Conservation (phyloP, 495 filamentous ascomycete genomes). For the Penicillium flavigenum region DNA sequence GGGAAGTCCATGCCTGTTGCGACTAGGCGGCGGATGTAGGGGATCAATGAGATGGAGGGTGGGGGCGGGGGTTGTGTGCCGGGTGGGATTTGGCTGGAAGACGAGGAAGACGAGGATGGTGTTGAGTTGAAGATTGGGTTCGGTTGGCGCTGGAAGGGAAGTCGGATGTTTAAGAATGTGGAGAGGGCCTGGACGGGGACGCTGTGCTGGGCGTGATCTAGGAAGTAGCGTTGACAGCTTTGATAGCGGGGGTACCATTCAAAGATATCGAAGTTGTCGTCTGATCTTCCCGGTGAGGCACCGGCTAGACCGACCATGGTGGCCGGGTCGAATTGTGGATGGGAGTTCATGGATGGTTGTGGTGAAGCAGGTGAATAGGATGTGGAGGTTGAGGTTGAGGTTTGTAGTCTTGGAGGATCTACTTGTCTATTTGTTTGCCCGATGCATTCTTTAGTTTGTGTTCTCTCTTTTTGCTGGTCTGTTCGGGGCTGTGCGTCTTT, state of each 20-base stretch:
- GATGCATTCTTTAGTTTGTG: constrained; percentile 6
- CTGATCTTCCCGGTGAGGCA: constrained; percentile 36
- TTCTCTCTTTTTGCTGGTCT: background rate
- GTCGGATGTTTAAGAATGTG: constrained; percentile 81
- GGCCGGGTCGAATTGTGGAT: constrained; percentile 41
- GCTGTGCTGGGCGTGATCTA: constrained; percentile 87
- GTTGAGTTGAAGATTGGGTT: constrained; percentile 40
- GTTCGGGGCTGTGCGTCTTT: constrained; percentile 3
- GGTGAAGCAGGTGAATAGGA: constrained; percentile 16
- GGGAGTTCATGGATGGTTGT: constrained; percentile 32
- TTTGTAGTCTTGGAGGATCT: constrained; percentile 6
- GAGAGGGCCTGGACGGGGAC: constrained; percentile 82
- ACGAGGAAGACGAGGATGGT: constrained; percentile 26
- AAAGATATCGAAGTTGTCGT: constrained; percentile 69
- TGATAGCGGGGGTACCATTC: constrained; percentile 94
- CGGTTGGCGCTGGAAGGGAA: constrained; percentile 50
- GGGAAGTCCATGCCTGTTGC: constrained; percentile 88
- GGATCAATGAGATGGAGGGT: constrained; percentile 71
- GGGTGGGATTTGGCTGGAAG: constrained; percentile 25
- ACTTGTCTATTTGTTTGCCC: constrained; percentile 10
- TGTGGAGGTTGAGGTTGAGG: constrained; percentile 3
- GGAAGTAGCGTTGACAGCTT: constrained; percentile 88
- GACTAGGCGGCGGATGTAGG: constrained; percentile 87
- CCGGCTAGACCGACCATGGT: constrained; percentile 42
- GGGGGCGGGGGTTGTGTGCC: constrained; percentile 24